A percentile compares a stretch with the other conserved stretches of the same genome.
Conservation (phyloP, 179 eudicot genomes). For the Heliamphora pulchella region DNA sequence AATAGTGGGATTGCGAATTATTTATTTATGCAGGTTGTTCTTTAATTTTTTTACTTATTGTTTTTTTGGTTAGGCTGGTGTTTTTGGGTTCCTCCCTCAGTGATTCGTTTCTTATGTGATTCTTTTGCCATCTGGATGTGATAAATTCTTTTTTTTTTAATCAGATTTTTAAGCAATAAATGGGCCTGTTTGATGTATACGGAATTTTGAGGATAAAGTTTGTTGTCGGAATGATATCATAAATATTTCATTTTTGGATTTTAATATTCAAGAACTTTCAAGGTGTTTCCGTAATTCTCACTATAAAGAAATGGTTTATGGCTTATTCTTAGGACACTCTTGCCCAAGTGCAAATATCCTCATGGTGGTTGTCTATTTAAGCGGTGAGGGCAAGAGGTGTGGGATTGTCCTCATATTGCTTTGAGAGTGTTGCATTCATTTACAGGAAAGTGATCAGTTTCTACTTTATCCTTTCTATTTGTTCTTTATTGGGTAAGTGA, state of each 20-base stretch:
- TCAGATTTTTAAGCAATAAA: neutral
- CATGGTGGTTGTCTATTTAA: neutral
- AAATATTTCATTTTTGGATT: neutral
- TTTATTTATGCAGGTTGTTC: neutral
- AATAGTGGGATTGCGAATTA: neutral
- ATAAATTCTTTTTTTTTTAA: neutral
- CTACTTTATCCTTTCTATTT: neutral
- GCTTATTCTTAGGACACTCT: conserved; percentile 5
- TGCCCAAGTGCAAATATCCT: conserved; percentile 1
- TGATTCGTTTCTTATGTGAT: neutral
- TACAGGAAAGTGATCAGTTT: neutral
- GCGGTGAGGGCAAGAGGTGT: conserved; percentile 1
- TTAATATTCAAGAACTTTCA: neutral
- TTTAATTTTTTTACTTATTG: neutral
- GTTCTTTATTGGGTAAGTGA: neutral
- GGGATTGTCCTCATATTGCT: neutral
- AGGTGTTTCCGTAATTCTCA: neutral
- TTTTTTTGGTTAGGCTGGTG: neutral
- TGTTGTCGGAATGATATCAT: neutral
- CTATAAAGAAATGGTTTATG: neutral
- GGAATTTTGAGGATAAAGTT: neutral
- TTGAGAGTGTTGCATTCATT: neutral
- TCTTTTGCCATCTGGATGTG: too few relatives aligned
- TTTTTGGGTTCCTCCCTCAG: neutral
- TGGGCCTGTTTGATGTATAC: neutral